Evolutionary conservation across 805 yeast genomes (phyloP).

Genomic region (Metschnikowia chrysomelidarum): DNA sequence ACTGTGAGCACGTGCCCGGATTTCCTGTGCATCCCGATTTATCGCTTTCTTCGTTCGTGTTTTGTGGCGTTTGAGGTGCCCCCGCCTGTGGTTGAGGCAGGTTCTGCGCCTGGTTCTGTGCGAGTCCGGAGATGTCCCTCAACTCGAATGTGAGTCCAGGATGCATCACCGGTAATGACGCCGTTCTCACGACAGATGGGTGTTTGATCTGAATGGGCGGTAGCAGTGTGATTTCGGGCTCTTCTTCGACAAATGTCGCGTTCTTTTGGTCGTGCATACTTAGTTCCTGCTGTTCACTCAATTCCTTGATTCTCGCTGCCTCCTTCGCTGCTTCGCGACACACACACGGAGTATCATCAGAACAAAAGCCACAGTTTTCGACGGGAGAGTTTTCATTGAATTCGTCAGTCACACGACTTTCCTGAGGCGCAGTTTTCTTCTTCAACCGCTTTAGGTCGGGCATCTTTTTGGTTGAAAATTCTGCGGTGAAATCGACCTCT

Average conservation of each 20-base stretch:
- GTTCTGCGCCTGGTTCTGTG: conserved; percentile 39
- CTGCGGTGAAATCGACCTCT: conserved; percentile 60
- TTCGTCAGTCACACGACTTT: conserved; percentile 4
- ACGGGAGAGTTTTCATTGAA: conserved; percentile 49
- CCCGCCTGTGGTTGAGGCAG: conserved; percentile 17
- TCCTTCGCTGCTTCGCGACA: conserved; percentile 76
- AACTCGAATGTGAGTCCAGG: conserved; percentile 63
- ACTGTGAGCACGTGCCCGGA: conserved; percentile 83
- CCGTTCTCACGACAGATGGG: conserved; percentile 26
- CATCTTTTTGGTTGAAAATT: conserved; percentile 33
- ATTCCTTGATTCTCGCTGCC: conserved; percentile 38
- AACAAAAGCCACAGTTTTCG: conserved; percentile 91
- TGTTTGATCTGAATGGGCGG: conserved; percentile 41
- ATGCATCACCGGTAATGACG: conserved; percentile 54
- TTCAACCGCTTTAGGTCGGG: conserved; percentile 38
- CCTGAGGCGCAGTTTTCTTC: conserved; percentile 9
- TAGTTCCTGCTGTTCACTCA: conserved; percentile 19
- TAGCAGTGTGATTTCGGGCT: conserved; percentile 30
- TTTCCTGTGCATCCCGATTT: conserved; percentile 70
- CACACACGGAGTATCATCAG: conserved; percentile 88
- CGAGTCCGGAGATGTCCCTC: conserved; percentile 39
- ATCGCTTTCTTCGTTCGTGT: conserved; percentile 13
- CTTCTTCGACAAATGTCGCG: conserved; percentile 33
- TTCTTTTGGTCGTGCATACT: conserved; percentile 13
- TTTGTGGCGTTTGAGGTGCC: conserved; percentile 3